phyloP scores from a whole-genome alignment of 176 grass and related monocot species.

The Pontederia crassipes region DNA sequence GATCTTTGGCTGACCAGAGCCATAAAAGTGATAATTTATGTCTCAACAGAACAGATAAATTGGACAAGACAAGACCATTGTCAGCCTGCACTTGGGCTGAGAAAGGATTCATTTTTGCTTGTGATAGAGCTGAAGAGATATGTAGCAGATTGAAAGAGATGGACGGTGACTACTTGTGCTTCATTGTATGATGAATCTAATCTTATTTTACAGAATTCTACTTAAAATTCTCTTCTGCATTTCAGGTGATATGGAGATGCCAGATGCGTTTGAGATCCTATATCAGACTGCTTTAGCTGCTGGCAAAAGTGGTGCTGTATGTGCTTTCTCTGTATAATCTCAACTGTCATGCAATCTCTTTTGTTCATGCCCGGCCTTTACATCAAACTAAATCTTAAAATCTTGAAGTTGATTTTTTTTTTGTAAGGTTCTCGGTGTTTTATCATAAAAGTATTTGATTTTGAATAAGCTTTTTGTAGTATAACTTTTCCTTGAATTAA shows the following conservation, averaged over 20 bases:
- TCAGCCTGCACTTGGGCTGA: slow-evolving; percentile 48
- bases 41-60: slow-evolving; percentile 22
- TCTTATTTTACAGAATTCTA: slow-evolving; percentile 9
- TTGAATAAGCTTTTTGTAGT: too few species aligned
- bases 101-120: slow-evolving; percentile 58
- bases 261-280: slow-evolving; percentile 66
- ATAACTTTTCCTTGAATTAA: too few species aligned
- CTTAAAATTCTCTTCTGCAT: slow-evolving; percentile 11
- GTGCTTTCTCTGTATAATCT: slow-evolving; percentile 13
- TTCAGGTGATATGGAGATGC: slow-evolving; percentile 55
- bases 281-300: slow-evolving; percentile 53
- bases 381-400: too few species aligned
- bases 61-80: slow-evolving; percentile 31
- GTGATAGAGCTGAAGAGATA: slow-evolving; percentile 56
- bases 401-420: too few species aligned
- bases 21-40: slow-evolving; percentile 14
- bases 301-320: slow-evolving; percentile 54
- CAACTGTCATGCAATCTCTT: background rate
- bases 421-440: too few species aligned
- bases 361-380: too few species aligned
- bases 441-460: too few species aligned
- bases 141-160: slow-evolving; percentile 30
- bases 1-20: slow-evolving; percentile 4
- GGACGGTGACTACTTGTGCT: background rate
- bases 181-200: background rate